Percentiles rank a stretch among this genome's conserved stretches.
Evolutionary conservation across 768 basidiomycete genomes (phyloP).

Genomic region (Megacollybia marginata): DNA sequence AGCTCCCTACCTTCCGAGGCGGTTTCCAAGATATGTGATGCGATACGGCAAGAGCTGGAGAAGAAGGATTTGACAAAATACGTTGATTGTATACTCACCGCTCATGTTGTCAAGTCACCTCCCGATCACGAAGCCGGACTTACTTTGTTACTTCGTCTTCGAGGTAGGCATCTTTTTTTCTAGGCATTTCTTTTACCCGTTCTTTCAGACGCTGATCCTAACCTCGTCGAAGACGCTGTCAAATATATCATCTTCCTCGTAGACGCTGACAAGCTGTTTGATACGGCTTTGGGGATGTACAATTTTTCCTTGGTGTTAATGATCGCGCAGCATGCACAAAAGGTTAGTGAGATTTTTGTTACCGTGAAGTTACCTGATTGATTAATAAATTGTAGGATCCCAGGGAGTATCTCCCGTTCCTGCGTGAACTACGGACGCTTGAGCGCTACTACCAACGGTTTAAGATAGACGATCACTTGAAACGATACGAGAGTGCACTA

Average conservation of each 20-base stretch:
- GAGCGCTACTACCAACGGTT: constrained; percentile 81
- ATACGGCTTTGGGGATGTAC: constrained; percentile 97
- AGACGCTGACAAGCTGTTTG: constrained; percentile 85
- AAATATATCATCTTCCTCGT: constrained; percentile 98
- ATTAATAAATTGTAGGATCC: constrained; percentile 61
- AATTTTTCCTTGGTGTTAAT: constrained; percentile 94
- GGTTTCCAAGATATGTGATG: constrained; percentile 69
- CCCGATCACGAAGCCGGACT: constrained; percentile 88
- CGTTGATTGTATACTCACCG: constrained; percentile 86
- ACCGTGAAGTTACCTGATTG: neutral
- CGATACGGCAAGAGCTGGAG: constrained; percentile 67
- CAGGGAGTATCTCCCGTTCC: constrained; percentile 94
- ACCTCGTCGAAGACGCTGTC: constrained; percentile 89
- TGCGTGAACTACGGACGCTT: constrained; percentile 77
- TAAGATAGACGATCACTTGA: constrained; percentile 89
- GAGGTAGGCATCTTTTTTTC: constrained; percentile 42
- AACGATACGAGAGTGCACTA: constrained; percentile 68
- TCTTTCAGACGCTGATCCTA: constrained; percentile 44
- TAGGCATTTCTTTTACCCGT: neutral
- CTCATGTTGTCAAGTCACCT: constrained; percentile 87
- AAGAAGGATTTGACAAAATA: constrained; percentile 67
- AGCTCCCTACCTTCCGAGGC: constrained; percentile 50
- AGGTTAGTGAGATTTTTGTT: constrained; percentile 43
- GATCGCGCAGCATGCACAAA: constrained; percentile 96
- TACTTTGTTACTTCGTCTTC: constrained; percentile 61